These are phyloP conservation scores for Saccharomycopsis olivae DNA, from an alignment of 805 yeast species.

Conservation along the genomic window DNA sequence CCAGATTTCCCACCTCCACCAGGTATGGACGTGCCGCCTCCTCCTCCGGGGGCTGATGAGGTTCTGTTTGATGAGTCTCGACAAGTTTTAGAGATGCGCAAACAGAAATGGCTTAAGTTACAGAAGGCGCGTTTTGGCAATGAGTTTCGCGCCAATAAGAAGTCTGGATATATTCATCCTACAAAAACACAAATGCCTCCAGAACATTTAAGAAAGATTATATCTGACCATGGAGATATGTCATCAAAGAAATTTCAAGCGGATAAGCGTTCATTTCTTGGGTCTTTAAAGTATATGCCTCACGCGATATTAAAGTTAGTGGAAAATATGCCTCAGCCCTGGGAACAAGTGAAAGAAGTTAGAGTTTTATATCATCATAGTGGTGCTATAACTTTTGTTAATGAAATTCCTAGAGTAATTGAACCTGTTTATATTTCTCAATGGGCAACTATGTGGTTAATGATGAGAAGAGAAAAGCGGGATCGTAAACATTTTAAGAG, in stretches of 20 bases:
- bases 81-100: slow-evolving; percentile 35
- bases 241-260: slow-evolving; percentile 67
- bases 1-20: slow-evolving; percentile 29
- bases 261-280: slow-evolving; percentile 80
- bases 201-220: slow-evolving; percentile 79
- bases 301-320: slow-evolving; percentile 83
- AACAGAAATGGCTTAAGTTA: slow-evolving; percentile 48
- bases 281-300: slow-evolving; percentile 90
- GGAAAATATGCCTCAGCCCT: slow-evolving; percentile 97
- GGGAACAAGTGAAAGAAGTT: slow-evolving; percentile 86
- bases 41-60: slow-evolving; percentile 21
- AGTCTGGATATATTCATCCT: slow-evolving; percentile 42
- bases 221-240: slow-evolving; percentile 77
- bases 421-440: slow-evolving; percentile 89
- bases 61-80: no score
- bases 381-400: slow-evolving; percentile 93
- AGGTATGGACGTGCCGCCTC: slow-evolving; percentile 20
- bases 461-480: slow-evolving; percentile 89
- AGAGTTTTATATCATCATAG: slow-evolving; percentile 79
- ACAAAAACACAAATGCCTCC: slow-evolving; percentile 83
- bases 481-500: slow-evolving; percentile 85
- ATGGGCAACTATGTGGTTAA: slow-evolving; percentile 90
- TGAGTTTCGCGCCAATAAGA: slow-evolving; percentile 20
- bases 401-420: slow-evolving; percentile 83
- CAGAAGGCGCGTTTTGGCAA: slow-evolving; percentile 50